Percentiles rank a stretch among this genome's conserved stretches.
These are phyloP conservation scores for Lophiostoma macrostomum DNA, from an alignment of 495 filamentous ascomycete genomes.

Conservation along the genomic window DNA sequence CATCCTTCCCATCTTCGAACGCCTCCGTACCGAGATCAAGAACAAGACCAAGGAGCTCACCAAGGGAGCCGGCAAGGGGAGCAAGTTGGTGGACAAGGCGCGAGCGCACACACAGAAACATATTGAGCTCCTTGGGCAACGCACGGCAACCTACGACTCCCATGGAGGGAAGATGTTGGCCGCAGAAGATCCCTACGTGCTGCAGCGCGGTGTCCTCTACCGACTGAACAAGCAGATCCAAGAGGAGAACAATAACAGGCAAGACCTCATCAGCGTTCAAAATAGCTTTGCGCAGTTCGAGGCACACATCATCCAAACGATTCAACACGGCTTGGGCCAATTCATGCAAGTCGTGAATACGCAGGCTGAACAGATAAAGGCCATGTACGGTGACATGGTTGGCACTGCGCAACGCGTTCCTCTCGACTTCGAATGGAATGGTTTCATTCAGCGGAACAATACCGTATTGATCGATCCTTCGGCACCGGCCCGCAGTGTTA, in stretches of 20 bases:
- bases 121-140: slow-evolving; percentile 86
- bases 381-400: slow-evolving; percentile 78
- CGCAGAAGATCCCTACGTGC: slow-evolving; percentile 79
- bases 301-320: slow-evolving; percentile 73
- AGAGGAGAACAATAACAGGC: slow-evolving; percentile 90
- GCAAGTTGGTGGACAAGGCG: slow-evolving; percentile 88
- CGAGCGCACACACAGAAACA: slow-evolving; percentile 86
- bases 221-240: slow-evolving; percentile 85
- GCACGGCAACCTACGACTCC: slow-evolving; percentile 72
- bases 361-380: slow-evolving; percentile 75
- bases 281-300: slow-evolving; percentile 87
- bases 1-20: slow-evolving; percentile 82
- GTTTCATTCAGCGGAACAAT: slow-evolving; percentile 67
- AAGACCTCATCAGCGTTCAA: slow-evolving; percentile 86
- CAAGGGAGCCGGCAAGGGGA: slow-evolving; percentile 76
- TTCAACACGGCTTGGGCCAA: slow-evolving; percentile 75
- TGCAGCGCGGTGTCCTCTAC: slow-evolving; percentile 76
- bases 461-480: slow-evolving; percentile 76
- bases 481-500: slow-evolving; percentile 64
- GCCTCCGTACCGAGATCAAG: slow-evolving; percentile 94
- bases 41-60: slow-evolving; percentile 84
- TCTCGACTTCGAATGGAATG: slow-evolving; percentile 88
- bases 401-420: slow-evolving; percentile 73
- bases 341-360: slow-evolving; percentile 74
- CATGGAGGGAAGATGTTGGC: slow-evolving; percentile 63